Conservation (phyloP, 2,329 filamentous ascomycete species). For the Pseudocercospora crystallina region DNA sequence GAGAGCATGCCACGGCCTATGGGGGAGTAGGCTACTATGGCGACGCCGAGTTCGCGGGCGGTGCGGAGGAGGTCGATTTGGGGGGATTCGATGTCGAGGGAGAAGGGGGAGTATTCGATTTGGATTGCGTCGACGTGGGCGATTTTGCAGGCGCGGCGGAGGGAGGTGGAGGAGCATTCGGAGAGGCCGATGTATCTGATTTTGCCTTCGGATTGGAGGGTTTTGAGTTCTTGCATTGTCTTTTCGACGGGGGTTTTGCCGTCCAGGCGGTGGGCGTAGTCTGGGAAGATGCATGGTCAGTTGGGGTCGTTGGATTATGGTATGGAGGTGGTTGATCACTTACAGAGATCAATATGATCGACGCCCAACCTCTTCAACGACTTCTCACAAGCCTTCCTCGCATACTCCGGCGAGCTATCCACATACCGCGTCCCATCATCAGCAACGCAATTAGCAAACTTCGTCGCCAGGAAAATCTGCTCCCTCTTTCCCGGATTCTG, state of each 20-base stretch:
- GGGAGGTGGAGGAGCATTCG: conserved; percentile 51
- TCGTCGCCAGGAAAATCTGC: conserved; percentile 54
- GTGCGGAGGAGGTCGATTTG: conserved; percentile 53
- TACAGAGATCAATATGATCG: conserved; percentile 42
- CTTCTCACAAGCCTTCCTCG: conserved; percentile 39
- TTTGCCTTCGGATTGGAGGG: conserved; percentile 54
- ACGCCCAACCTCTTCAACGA: conserved; percentile 44
- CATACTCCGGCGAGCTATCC: conserved; percentile 44
- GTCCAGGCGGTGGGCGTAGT: conserved; percentile 46
- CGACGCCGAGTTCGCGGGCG: conserved; percentile 58
- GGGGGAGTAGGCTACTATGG: conserved; percentile 59
- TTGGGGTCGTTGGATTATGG: accelerated
- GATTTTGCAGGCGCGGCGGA: conserved; percentile 54
- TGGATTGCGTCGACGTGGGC: conserved; percentile 54
- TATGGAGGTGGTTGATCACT: conserved; percentile 1
- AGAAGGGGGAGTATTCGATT: conserved; percentile 52
- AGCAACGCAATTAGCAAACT: conserved; percentile 49
- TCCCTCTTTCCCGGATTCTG: conserved; percentile 48
- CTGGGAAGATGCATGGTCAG: conserved; percentile 2
- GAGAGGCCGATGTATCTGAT: conserved; percentile 59
- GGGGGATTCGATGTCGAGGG: conserved; percentile 58
- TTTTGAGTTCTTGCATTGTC: conserved; percentile 52
- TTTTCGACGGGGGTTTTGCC: conserved; percentile 46
- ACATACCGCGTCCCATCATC: conserved; percentile 39
- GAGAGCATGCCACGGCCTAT: conserved; percentile 61